These are phyloP conservation scores for Colletotrichum sp. DNA, from an alignment of 2,329 filamentous ascomycete species.

Conservation along the genomic window DNA sequence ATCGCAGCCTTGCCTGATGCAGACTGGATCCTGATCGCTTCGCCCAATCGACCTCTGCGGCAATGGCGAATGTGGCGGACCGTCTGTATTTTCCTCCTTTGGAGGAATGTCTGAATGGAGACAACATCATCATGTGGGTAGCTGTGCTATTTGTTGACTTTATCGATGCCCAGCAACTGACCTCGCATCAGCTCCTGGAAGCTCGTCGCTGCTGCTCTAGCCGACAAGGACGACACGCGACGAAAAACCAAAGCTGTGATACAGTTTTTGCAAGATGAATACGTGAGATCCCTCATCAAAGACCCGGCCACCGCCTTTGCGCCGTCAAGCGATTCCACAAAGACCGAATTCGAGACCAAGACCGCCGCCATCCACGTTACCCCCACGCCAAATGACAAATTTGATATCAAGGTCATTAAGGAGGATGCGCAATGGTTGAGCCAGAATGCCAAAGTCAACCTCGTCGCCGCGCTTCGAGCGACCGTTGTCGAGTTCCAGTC, in stretches of 20 bases:
- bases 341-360: constrained; percentile 79
- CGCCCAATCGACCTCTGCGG: constrained; percentile 41
- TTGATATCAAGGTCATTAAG: constrained; percentile 81
- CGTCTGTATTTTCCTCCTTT: constrained; percentile 82
- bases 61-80: constrained; percentile 76
- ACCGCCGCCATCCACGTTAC: constrained; percentile 87
- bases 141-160: constrained; percentile 1
- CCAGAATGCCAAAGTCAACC: constrained; percentile 76
- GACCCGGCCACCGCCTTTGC: constrained; percentile 73
- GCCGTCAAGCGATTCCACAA: constrained; percentile 65
- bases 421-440: constrained; percentile 87
- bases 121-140: constrained; percentile 79
- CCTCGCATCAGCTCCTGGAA: constrained; percentile 62
- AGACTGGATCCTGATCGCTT: constrained; percentile 15
- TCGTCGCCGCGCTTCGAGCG: constrained; percentile 81
- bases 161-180: constrained; percentile 2
- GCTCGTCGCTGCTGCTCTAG: constrained; percentile 59
- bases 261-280: constrained; percentile 73
- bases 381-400: constrained; percentile 68
- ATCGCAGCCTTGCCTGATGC: constrained; percentile 22
- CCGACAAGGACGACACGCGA: constrained; percentile 62
- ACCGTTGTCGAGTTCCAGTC: constrained; percentile 85
- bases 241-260: constrained; percentile 61
- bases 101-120: constrained; percentile 83
- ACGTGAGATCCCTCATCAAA: constrained; percentile 71